A percentile compares a stretch with the other conserved stretches of the same genome.
Evolutionary conservation across 805 yeast species (phyloP).

Genomic region (Vanderwaltozyma polyspora): DNA sequence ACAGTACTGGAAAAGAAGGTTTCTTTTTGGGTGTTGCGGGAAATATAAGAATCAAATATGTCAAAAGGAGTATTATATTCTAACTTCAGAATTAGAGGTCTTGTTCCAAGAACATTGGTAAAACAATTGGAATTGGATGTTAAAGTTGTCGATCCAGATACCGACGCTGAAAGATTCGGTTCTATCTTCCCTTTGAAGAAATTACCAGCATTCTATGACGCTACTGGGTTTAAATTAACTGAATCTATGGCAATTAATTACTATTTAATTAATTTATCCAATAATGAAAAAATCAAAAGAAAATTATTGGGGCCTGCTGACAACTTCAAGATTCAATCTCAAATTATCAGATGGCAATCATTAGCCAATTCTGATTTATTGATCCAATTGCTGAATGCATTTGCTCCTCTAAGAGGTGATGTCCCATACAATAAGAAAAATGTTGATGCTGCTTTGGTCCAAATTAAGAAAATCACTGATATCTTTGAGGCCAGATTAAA

Average conservation of each 20-base stretch:
- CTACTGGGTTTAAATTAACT: slow-evolving; percentile 59
- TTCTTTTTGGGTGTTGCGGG: too few relatives aligned
- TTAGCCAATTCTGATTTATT: slow-evolving; percentile 60
- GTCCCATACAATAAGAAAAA: slow-evolving; percentile 67
- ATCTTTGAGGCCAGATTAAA: slow-evolving; percentile 47
- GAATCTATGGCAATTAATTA: slow-evolving; percentile 56
- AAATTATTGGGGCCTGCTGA: slow-evolving; percentile 43
- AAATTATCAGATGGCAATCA: slow-evolving; percentile 66
- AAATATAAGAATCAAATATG: slow-evolving; percentile 29
- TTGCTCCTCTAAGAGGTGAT: slow-evolving; percentile 52
- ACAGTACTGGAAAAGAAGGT: too few relatives aligned
- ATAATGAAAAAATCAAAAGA: slow-evolving; percentile 27
- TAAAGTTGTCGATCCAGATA: slow-evolving; percentile 29
- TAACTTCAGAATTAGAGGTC: slow-evolving; percentile 31
- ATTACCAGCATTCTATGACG: slow-evolving; percentile 60
- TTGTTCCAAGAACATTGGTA: slow-evolving; percentile 40
- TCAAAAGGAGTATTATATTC: slow-evolving; percentile 57
- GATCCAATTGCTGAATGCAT: slow-evolving; percentile 35
- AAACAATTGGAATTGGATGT: slow-evolving; percentile 52
- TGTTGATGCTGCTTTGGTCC: slow-evolving; percentile 36
- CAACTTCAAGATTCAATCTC: slow-evolving; percentile 22
- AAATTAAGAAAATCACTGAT: slow-evolving; percentile 30
- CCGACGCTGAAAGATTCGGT: slow-evolving; percentile 30
- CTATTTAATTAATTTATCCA: slow-evolving; percentile 33
- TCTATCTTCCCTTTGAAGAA: slow-evolving; percentile 52